phyloP scores from a whole-genome alignment of 768 basidiomycete species.

The Brasilioporus rufonigricans region DNA sequence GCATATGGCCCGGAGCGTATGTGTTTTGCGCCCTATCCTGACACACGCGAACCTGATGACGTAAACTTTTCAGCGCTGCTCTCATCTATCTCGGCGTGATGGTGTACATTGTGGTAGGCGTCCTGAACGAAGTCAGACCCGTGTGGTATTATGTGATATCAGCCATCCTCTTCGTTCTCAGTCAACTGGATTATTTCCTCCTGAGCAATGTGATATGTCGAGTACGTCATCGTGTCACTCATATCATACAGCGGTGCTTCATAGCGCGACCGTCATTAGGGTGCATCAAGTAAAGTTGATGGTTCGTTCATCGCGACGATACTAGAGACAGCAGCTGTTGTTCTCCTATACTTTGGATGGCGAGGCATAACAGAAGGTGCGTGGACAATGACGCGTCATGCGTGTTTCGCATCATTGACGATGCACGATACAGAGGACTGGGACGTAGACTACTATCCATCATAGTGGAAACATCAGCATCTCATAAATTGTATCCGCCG shows the following conservation, averaged over 20 bases:
- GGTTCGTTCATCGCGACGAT: constrained; percentile 85
- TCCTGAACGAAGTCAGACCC: constrained; percentile 78
- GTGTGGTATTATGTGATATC: constrained; percentile 76
- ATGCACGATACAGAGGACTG: constrained; percentile 40
- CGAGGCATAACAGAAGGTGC: constrained; percentile 84
- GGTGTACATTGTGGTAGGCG: constrained; percentile 71
- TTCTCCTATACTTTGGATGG: constrained; percentile 76
- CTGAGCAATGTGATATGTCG: constrained; percentile 74
- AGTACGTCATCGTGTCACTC: constrained; percentile 35
- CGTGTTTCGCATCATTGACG: constrained; percentile 1
- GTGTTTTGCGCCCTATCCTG: constrained; percentile 27
- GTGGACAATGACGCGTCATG: constrained; percentile 17
- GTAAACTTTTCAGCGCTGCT: constrained; percentile 45
- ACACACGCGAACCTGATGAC: constrained; percentile 1
- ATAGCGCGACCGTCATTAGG: constrained; percentile 36
- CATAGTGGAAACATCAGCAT: constrained; percentile 18
- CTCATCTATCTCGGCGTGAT: constrained; percentile 73
- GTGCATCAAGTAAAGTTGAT: constrained; percentile 69
- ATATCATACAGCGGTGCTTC: constrained; percentile 4
- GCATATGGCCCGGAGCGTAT: constrained; percentile 76
- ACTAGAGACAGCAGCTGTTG: constrained; percentile 74
- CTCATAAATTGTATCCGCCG: neutral
- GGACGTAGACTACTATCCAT: constrained; percentile 51
- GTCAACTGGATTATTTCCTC: constrained; percentile 82
- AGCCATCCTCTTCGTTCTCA: constrained; percentile 72